phyloP scores from a whole-genome alignment of 1,284 basidiomycete species.

The Leccinum subrobustum region DNA sequence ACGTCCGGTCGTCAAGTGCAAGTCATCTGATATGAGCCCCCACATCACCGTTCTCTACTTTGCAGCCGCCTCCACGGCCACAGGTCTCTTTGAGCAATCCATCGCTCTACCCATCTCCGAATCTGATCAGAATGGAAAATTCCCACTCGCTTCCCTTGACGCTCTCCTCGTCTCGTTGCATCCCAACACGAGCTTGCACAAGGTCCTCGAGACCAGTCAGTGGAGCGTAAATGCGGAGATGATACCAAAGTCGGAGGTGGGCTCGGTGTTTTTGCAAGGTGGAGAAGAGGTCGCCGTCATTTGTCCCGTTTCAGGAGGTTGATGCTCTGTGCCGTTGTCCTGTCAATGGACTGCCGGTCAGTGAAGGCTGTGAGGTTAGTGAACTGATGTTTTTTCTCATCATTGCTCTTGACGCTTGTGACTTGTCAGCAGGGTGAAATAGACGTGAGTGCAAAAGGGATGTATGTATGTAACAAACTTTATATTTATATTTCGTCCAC shows the following conservation, averaged over 20 bases:
- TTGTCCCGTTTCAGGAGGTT: constrained; percentile 81
- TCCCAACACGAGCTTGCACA: constrained; percentile 48
- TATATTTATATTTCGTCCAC: too few relatives aligned
- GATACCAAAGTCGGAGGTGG: constrained; percentile 55
- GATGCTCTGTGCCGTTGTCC: constrained; percentile 8
- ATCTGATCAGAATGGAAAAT: constrained; percentile 21
- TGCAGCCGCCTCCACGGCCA: constrained; percentile 72
- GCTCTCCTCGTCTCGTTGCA: constrained; percentile 51
- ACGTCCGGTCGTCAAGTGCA: too few relatives aligned
- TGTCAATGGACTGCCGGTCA: not conserved
- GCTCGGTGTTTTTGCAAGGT: constrained; percentile 49
- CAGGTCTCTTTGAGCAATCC: constrained; percentile 51
- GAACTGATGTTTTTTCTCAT: not conserved
- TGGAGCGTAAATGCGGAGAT: constrained; percentile 83
- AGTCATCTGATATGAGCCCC: constrained; percentile 10
- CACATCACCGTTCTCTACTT: constrained; percentile 75
- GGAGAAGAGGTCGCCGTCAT: constrained; percentile 82
- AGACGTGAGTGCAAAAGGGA: too few relatives aligned
- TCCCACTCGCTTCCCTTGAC: constrained; percentile 54
- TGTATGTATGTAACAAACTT: too few relatives aligned
- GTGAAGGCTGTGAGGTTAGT: not conserved
- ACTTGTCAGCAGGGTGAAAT: not conserved
- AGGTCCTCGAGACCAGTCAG: constrained; percentile 56
- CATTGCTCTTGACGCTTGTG: not conserved
- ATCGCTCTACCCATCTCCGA: constrained; percentile 41